Evolutionary conservation across 1,139 yeast genomes (phyloP).

Genomic region (Blastobotrys proliferans): DNA sequence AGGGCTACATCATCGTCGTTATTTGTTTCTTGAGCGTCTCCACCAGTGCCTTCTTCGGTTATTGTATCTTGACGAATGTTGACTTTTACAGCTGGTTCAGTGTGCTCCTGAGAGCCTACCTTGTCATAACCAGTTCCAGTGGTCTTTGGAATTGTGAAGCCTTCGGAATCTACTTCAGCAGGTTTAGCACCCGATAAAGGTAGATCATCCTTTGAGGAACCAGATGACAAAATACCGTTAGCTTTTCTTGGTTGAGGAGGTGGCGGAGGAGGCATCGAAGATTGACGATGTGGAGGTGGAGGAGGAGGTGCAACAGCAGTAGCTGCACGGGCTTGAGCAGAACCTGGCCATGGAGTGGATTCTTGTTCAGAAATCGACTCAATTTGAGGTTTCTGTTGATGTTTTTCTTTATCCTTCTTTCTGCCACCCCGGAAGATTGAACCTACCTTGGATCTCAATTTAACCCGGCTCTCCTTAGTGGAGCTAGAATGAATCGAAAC

Average conservation of each 20-base stretch:
- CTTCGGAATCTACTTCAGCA: slow-evolving; percentile 6
- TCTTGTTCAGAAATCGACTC: slow-evolving; percentile 5
- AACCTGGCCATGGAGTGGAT: background rate
- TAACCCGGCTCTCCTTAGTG: slow-evolving; percentile 25
- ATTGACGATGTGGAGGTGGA: slow-evolving; percentile 12
- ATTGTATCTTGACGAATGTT: slow-evolving; percentile 33
- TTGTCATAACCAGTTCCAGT: slow-evolving; percentile 9
- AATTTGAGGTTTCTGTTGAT: background rate
- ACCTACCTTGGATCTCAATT: slow-evolving; percentile 74
- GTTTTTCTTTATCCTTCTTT: slow-evolving; percentile 18
- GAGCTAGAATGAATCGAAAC: slow-evolving; percentile 17
- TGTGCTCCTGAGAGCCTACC: slow-evolving; percentile 14
- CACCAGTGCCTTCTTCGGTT: slow-evolving; percentile 32
- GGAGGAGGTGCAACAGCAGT: slow-evolving; percentile 9
- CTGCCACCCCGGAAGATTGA: slow-evolving; percentile 70
- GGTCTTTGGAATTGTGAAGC: slow-evolving; percentile 9
- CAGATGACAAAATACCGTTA: slow-evolving; percentile 17
- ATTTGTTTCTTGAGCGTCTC: no score
- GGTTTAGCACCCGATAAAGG: background rate
- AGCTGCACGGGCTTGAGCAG: background rate
- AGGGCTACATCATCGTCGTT: slow-evolving; percentile 32
- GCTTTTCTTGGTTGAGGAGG: slow-evolving; percentile 74
- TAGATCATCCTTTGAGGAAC: background rate
- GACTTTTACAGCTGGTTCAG: slow-evolving; percentile 26
- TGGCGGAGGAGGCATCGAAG: slow-evolving; percentile 39